Conservation (phyloP, 1,284 basidiomycete species). For the Pseudozyma sp. region DNA sequence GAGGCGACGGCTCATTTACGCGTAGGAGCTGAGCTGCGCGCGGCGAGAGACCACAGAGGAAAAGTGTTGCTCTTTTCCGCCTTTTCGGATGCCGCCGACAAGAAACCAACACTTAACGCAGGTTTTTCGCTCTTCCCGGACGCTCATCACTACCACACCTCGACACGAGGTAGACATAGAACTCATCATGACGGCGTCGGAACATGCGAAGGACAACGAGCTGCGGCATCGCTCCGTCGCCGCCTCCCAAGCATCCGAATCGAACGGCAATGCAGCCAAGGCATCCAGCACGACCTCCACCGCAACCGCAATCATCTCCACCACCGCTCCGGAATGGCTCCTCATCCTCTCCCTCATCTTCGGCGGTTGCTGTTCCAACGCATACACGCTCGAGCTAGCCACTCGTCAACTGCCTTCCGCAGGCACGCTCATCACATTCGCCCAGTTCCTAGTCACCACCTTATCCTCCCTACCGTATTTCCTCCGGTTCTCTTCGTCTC, state of each 20-base stretch:
- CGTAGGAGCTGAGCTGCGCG: background rate
- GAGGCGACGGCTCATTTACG: conserved; percentile 9
- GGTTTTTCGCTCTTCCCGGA: background rate
- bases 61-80: conserved; percentile 11
- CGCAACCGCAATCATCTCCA: conserved; percentile 16
- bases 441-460: conserved; percentile 62
- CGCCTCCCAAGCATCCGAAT: conserved; percentile 1
- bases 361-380: conserved; percentile 67
- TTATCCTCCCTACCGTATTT: conserved; percentile 53
- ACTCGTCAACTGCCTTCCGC: conserved; percentile 56
- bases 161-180: background rate
- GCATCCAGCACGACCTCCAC: background rate
- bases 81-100: background rate
- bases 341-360: conserved; percentile 65
- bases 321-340: conserved; percentile 50
- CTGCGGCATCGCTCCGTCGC: conserved; percentile 14
- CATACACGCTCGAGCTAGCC: conserved; percentile 60
- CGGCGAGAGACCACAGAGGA: background rate
- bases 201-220: background rate
- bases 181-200: conserved; percentile 2
- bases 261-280: background rate
- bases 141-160: conserved; percentile 4
- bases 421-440: conserved; percentile 65
- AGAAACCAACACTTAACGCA: conserved; percentile 4
- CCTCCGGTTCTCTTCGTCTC: conserved; percentile 17